Evolutionary conservation across 441 rosid genomes (phyloP).

Genomic region (Isatis lusitanica): DNA sequence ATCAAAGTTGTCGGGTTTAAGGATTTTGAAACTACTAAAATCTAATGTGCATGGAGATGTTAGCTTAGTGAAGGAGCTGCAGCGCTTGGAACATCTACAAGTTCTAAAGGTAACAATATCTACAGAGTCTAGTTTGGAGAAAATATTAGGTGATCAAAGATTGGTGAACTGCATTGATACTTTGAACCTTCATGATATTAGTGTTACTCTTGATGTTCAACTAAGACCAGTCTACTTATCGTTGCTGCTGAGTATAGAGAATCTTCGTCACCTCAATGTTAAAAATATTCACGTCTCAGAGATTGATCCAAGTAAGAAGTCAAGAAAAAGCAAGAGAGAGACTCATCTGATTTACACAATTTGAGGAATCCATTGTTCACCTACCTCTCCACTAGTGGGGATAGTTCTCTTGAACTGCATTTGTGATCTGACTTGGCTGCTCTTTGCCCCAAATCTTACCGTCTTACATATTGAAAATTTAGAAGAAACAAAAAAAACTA

Average conservation of each 20-base stretch:
- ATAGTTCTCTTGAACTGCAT: background rate
- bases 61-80: background rate
- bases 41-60: background rate
- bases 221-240: background rate
- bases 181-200: background rate
- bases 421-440: constrained; percentile 36
- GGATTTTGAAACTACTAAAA: constrained; percentile 12
- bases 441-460: constrained; percentile 29
- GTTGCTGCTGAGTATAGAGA: background rate
- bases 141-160: background rate
- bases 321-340: background rate
- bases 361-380: background rate
- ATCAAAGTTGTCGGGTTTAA: constrained; percentile 1
- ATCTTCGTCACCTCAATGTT: background rate
- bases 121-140: background rate
- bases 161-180: background rate
- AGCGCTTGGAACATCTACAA: constrained; percentile 2
- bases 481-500: background rate
- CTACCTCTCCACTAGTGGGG: background rate
- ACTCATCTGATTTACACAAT: background rate
- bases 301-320: background rate
- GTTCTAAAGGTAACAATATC: background rate
- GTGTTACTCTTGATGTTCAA: background rate
- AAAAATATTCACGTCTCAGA: background rate
- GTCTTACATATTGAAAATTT: background rate